A percentile compares a stretch with the other conserved stretches of the same genome.
Conservation (phyloP, 2,329 filamentous ascomycete genomes). For the Ceratocystis diversiconidia region DNA sequence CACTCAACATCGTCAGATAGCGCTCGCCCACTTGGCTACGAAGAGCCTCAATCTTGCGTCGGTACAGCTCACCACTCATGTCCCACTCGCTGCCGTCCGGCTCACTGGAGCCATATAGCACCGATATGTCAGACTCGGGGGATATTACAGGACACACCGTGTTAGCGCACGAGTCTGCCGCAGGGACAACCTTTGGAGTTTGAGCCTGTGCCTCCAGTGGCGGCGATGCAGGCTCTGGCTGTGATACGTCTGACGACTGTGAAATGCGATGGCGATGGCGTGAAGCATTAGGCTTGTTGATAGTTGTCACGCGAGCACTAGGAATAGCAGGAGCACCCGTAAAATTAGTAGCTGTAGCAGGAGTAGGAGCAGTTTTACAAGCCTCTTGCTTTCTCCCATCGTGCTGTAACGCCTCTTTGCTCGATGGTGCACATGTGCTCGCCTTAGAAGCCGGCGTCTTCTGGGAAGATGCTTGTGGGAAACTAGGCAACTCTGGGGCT, state of each 20-base stretch:
- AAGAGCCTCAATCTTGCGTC: constrained; percentile 74
- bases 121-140: constrained; percentile 13
- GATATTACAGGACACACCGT: constrained; percentile 7
- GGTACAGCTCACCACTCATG: constrained; percentile 61
- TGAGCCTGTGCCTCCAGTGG: constrained; percentile 12
- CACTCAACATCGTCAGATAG: constrained; percentile 76
- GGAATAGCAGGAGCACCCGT: neutral
- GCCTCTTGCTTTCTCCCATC: too few species aligned
- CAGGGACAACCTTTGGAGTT: constrained; percentile 13
- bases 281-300: neutral
- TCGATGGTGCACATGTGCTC: neutral
- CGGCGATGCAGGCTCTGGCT: constrained; percentile 16
- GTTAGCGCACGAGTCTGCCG: constrained; percentile 2
- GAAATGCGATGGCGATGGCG: constrained; percentile 15
- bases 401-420: neutral
- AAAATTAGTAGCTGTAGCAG: constrained; percentile 2
- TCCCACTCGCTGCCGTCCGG: constrained; percentile 45
- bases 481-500: constrained; percentile 1
- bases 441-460: neutral
- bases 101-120: constrained; percentile 22
- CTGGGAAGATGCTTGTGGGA: neutral
- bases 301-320: neutral
- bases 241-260: constrained; percentile 16
- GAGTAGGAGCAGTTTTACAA: neutral
- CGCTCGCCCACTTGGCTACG: constrained; percentile 73